Conservation (phyloP, 2,329 filamentous ascomycete genomes). For the Hymenoscyphus linearis region DNA sequence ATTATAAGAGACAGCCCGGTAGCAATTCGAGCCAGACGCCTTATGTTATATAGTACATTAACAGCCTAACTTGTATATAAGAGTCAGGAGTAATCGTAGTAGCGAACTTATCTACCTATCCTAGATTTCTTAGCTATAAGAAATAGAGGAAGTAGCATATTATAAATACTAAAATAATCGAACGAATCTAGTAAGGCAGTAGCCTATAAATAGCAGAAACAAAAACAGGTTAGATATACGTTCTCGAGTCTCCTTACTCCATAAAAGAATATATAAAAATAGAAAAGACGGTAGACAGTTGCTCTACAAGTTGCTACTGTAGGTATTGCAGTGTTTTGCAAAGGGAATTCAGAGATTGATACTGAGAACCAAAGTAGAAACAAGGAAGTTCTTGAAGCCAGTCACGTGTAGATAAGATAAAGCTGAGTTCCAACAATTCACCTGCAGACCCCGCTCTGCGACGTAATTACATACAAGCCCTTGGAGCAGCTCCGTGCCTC, state of each 20-base stretch:
- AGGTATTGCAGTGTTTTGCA: too few species aligned
- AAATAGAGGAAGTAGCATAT: not conserved
- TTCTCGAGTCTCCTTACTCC: conserved; percentile 6
- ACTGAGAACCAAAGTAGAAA: too few species aligned
- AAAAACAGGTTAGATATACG: conserved; percentile 10
- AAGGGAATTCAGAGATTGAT: too few species aligned
- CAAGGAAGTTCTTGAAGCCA: too few species aligned
- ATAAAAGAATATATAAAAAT: conserved; percentile 12
- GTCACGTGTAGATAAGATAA: not conserved
- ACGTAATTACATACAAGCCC: too few species aligned
- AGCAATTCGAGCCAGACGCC: not conserved
- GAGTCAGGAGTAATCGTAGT: not conserved
- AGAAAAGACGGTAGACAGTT: conserved; percentile 7
- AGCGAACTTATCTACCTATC: not conserved
- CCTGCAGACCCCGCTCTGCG: not conserved
- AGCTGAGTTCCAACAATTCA: not conserved
- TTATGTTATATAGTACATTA: not conserved
- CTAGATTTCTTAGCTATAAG: not conserved
- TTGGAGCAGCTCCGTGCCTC: not conserved
- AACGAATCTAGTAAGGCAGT: not conserved
- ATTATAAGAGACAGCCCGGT: not conserved
- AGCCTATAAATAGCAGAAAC: not conserved
- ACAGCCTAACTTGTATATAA: not conserved
- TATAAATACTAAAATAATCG: not conserved
- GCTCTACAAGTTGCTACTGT: not conserved